A percentile compares a stretch with the other conserved stretches of the same genome.
Conservation (phyloP, 495 filamentous ascomycete species). For the Poronia punctata region DNA sequence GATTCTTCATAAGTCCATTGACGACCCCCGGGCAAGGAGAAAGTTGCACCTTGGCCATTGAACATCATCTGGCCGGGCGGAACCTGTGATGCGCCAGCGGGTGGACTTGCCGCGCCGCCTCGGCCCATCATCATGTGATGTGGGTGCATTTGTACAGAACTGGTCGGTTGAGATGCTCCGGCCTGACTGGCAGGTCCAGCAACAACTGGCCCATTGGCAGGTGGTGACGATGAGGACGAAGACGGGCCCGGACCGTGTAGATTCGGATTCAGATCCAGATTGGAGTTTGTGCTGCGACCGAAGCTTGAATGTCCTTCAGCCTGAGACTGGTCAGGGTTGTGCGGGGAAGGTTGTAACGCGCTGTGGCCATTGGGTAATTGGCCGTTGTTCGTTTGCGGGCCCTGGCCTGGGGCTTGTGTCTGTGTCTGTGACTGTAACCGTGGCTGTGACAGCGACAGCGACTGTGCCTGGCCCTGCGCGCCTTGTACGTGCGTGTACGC, state of each 20-base stretch:
- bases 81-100: too few species aligned
- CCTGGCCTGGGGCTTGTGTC: too few species aligned
- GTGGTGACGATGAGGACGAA: slow-evolving; percentile 11
- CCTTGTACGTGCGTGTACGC: too few species aligned
- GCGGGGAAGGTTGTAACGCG: slow-evolving; percentile 10
- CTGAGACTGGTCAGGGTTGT: slow-evolving; percentile 12
- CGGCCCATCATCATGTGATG: slow-evolving; percentile 16
- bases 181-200: slow-evolving; percentile 17
- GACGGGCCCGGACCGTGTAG: slow-evolving; percentile 1
- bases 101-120: slow-evolving; percentile 17
- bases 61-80: slow-evolving; percentile 11
- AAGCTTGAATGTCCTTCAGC: too few species aligned
- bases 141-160: slow-evolving; percentile 1
- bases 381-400: slow-evolving; percentile 18
- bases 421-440: too few species aligned
- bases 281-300: slow-evolving; percentile 16
- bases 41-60: slow-evolving; percentile 12
- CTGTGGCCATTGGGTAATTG: slow-evolving; percentile 9
- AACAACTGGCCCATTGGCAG: slow-evolving; percentile 21
- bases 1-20: slow-evolving; percentile 41
- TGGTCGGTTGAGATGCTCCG: slow-evolving; percentile 12
- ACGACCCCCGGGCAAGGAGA: slow-evolving; percentile 17
- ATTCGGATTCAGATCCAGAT: slow-evolving; percentile 1
- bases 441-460: too few species aligned
- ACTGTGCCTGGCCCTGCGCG: too few species aligned